Percentiles rank a stretch among this genome's conserved stretches.
Evolutionary conservation across 2,329 filamentous ascomycete species (phyloP).

Genomic region (Hymenoscyphus occultus): DNA sequence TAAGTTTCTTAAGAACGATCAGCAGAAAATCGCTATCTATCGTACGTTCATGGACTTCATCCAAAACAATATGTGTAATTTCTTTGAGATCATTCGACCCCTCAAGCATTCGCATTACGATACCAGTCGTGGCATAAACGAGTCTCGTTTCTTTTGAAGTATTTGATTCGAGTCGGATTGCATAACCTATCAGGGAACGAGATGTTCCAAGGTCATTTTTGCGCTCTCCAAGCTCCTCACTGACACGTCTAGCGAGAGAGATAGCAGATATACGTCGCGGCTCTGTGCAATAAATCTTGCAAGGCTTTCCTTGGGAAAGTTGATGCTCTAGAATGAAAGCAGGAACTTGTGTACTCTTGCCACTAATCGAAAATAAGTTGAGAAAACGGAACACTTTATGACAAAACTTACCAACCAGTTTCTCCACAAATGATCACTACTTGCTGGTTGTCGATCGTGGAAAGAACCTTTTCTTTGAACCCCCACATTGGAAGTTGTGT

Average conservation of each 20-base stretch:
- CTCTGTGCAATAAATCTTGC: conserved; percentile 94
- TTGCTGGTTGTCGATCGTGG: conserved; percentile 73
- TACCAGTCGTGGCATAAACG: conserved; percentile 85
- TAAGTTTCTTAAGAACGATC: conserved; percentile 82
- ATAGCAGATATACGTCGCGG: conserved; percentile 95
- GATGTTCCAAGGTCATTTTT: conserved; percentile 77
- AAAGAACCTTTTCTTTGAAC: conserved; percentile 75
- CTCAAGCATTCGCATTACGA: conserved; percentile 98
- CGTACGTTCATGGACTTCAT: conserved; percentile 93
- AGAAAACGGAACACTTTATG: neutral
- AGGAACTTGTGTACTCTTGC: conserved; percentile 97
- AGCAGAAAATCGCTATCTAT: conserved; percentile 97
- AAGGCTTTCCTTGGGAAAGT: conserved; percentile 72
- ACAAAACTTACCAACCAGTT: conserved; percentile 68
- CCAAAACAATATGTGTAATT: conserved; percentile 91
- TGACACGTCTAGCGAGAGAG: conserved; percentile 87
- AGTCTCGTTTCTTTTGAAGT: conserved; percentile 77
- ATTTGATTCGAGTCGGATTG: conserved; percentile 89
- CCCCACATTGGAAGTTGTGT: conserved; percentile 86
- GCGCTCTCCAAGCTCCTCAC: conserved; percentile 87
- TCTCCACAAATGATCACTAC: conserved; percentile 94
- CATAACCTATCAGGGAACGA: conserved; percentile 87
- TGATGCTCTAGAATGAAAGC: conserved; percentile 90
- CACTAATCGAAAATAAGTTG: conserved; percentile 46
- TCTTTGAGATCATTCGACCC: conserved; percentile 81